phyloP scores from a whole-genome alignment of 2,329 filamentous ascomycete genomes.

The Diaporthe aspalathi region DNA sequence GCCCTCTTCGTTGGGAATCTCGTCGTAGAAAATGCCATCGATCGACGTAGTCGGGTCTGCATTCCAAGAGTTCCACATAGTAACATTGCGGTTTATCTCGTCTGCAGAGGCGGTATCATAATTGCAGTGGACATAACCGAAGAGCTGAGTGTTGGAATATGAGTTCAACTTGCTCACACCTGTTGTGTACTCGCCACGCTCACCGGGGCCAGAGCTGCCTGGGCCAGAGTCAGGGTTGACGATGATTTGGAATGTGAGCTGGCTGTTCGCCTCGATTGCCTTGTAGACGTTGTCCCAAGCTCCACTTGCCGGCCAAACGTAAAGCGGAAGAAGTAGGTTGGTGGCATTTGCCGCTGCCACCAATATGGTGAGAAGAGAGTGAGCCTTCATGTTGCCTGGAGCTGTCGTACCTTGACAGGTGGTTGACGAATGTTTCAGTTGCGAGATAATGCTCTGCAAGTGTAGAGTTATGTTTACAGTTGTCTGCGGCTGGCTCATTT shows the following conservation, averaged over 20 bases:
- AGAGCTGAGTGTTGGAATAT: constrained; percentile 28
- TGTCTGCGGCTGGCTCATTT: not conserved
- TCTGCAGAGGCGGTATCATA: constrained; percentile 10
- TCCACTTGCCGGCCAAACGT: constrained; percentile 24
- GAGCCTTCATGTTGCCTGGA: constrained; percentile 21
- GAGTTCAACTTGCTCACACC: constrained; percentile 26
- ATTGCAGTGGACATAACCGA: constrained; percentile 35
- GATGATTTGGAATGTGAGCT: constrained; percentile 34
- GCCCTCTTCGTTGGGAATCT: no score
- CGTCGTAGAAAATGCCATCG: no score
- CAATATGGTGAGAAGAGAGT: constrained; percentile 11
- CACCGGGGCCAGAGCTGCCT: constrained; percentile 4
- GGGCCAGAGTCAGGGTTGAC: constrained; percentile 35
- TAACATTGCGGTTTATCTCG: constrained; percentile 30
- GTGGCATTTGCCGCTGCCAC: constrained; percentile 30
- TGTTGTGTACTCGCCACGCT: constrained; percentile 20
- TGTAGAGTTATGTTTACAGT: not conserved
- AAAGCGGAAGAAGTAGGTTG: constrained; percentile 35
- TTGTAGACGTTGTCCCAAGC: constrained; percentile 28
- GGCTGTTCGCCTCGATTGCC: constrained; percentile 34
- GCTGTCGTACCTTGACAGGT: not conserved
- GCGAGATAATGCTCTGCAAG: not conserved
- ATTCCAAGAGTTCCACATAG: constrained; percentile 29
- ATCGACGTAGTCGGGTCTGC: constrained; percentile 22
- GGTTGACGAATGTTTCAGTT: not conserved